Percentiles rank a stretch among this genome's conserved stretches.
These are phyloP conservation scores for Verticillium klebahnii DNA, from an alignment of 2,329 filamentous ascomycete species.

Conservation along the genomic window DNA sequence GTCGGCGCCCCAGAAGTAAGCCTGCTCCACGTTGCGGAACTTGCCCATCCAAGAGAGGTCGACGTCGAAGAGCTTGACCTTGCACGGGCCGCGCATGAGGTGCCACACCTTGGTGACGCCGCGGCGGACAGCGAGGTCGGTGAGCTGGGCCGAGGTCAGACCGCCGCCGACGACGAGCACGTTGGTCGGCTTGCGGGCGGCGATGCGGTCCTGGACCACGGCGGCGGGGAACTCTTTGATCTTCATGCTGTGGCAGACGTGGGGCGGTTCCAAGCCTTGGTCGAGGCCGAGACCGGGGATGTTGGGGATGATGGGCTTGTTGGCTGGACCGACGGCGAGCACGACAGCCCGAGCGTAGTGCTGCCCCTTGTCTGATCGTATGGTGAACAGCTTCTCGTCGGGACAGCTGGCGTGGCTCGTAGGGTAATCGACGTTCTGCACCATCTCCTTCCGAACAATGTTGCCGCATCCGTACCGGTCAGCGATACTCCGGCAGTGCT, in stretches of 20 bases:
- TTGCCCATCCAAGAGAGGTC: slow-evolving; percentile 77
- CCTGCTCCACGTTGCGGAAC: slow-evolving; percentile 73
- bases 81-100: slow-evolving; percentile 56
- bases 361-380: slow-evolving; percentile 48
- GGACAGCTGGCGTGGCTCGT: slow-evolving; percentile 12
- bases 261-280: slow-evolving; percentile 21
- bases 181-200: slow-evolving; percentile 46
- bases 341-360: slow-evolving; percentile 61
- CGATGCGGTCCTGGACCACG: slow-evolving; percentile 48
- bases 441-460: slow-evolving; percentile 55
- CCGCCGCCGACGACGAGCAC: slow-evolving; percentile 71
- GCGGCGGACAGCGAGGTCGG: slow-evolving; percentile 59
- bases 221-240: slow-evolving; percentile 54
- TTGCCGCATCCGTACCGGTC: slow-evolving; percentile 49
- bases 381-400: slow-evolving; percentile 57
- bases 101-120: slow-evolving; percentile 67
- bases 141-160: slow-evolving; percentile 69
- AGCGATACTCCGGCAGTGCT: slow-evolving; percentile 56
- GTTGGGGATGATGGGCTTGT: slow-evolving; percentile 45
- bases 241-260: slow-evolving; percentile 61
- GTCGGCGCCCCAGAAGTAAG: slow-evolving; percentile 72
- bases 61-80: slow-evolving; percentile 74
- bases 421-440: slow-evolving; percentile 58
- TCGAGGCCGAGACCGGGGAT: slow-evolving; percentile 25
- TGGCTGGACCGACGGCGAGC: slow-evolving; percentile 66